Evolutionary conservation across 257 asterid genomes (phyloP).

Genomic region (Plectranthus barbatus): DNA sequence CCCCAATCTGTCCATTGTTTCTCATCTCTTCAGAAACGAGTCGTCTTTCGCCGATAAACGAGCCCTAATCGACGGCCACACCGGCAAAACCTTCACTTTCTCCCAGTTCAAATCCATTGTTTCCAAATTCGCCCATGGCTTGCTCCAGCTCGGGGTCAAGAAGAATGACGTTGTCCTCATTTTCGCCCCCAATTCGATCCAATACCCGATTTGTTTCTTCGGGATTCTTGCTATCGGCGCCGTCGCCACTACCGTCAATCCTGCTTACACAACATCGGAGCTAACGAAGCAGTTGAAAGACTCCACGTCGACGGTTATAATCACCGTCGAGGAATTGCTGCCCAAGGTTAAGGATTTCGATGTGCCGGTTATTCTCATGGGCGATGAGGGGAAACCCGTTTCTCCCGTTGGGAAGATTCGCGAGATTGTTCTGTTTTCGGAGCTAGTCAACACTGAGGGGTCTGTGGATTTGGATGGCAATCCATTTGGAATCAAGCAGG

Average conservation of each 20-base stretch:
- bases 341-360: slow-evolving; percentile 50
- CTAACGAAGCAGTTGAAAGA: slow-evolving; percentile 69
- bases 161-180: slow-evolving; percentile 68
- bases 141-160: slow-evolving; percentile 51
- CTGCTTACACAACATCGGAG: slow-evolving; percentile 58
- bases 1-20: slow-evolving; percentile 48
- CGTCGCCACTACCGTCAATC: slow-evolving; percentile 78
- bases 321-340: slow-evolving; percentile 55
- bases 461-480: slow-evolving; percentile 24
- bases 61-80: slow-evolving; percentile 48
- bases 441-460: slow-evolving; percentile 46
- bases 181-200: slow-evolving; percentile 65
- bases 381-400: slow-evolving; percentile 7
- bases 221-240: slow-evolving; percentile 65
- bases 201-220: slow-evolving; percentile 56
- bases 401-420: slow-evolving; percentile 20
- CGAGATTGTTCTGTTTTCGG: slow-evolving; percentile 27
- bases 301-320: slow-evolving; percentile 57
- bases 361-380: slow-evolving; percentile 53
- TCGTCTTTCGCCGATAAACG: slow-evolving; percentile 56
- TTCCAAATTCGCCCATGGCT: slow-evolving; percentile 44
- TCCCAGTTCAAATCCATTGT: slow-evolving; percentile 49
- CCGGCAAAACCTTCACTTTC: slow-evolving; percentile 44
- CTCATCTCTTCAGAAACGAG: slow-evolving; percentile 68
- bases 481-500: slow-evolving; percentile 26